These are phyloP conservation scores for Backusella sp. DNA, from an alignment of 192 early-diverging fungal species.

Conservation along the genomic window DNA sequence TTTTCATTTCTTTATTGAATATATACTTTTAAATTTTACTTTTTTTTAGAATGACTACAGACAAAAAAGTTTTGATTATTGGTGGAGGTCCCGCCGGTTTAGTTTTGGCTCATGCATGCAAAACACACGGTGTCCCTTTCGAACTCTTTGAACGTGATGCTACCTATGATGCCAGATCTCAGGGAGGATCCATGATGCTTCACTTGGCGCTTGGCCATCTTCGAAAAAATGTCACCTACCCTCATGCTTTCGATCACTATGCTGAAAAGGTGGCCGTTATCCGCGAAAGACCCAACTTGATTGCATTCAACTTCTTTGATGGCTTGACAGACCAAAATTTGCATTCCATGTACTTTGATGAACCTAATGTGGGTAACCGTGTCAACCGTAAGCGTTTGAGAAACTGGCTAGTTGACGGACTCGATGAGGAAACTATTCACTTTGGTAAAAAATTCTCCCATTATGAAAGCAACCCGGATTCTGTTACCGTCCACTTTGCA, in stretches of 20 bases:
- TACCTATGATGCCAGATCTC: neutral
- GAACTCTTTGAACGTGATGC: constrained; percentile 26
- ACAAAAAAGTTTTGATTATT: constrained; percentile 27
- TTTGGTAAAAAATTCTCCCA: constrained; percentile 20
- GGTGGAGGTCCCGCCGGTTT: constrained; percentile 30
- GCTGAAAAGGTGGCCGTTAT: constrained; percentile 1
- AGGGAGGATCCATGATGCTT: constrained; percentile 10
- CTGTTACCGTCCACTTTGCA: constrained; percentile 15
- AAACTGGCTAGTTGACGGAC: constrained; percentile 2
- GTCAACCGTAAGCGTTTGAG: neutral
- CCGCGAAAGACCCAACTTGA: neutral
- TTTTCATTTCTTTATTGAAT: neutral
- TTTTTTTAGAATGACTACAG: neutral
- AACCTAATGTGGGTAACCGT: neutral
- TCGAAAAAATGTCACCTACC: neutral
- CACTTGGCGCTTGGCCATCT: neutral
- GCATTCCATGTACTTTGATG: neutral
- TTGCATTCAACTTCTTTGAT: neutral
- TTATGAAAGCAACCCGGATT: constrained; percentile 10
- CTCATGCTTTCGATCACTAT: constrained; percentile 8
- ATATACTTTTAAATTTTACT: neutral
- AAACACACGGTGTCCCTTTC: constrained; percentile 18
- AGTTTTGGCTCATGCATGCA: constrained; percentile 12
- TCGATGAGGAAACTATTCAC: neutral
- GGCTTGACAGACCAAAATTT: neutral